Conservation (phyloP, 768 basidiomycete species). For the Tulasnella calospora region DNA sequence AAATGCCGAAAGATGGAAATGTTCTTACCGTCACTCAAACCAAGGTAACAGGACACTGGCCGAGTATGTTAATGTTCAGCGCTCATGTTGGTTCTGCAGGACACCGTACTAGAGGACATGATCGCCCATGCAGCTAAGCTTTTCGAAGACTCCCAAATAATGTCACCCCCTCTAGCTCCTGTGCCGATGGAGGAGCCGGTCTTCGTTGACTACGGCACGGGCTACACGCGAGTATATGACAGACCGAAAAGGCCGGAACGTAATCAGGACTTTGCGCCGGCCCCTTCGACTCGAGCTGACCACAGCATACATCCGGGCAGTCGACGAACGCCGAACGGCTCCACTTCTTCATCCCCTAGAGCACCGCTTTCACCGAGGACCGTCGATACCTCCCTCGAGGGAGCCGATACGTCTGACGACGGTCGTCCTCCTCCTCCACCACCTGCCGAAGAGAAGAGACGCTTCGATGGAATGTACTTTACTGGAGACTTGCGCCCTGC, state of each 20-base stretch:
- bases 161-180: slow-evolving; percentile 54
- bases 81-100: slow-evolving; percentile 39
- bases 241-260: slow-evolving; percentile 16
- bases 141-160: slow-evolving; percentile 45
- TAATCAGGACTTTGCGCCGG: slow-evolving; percentile 25
- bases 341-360: background rate
- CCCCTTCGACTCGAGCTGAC: slow-evolving; percentile 15
- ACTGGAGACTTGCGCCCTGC: background rate
- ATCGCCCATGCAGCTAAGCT: slow-evolving; percentile 64
- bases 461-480: background rate
- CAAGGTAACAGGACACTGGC: slow-evolving; percentile 51
- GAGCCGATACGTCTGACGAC: background rate
- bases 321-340: slow-evolving; percentile 1
- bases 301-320: background rate
- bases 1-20: slow-evolving; percentile 68
- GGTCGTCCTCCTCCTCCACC: background rate
- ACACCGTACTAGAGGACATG: slow-evolving; percentile 78
- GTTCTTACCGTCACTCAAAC: slow-evolving; percentile 65
- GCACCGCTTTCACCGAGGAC: background rate
- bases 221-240: slow-evolving; percentile 58
- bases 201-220: slow-evolving; percentile 58
- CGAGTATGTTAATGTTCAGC: background rate
- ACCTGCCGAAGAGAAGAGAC: background rate
- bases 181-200: slow-evolving; percentile 62
- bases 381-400: background rate